These are phyloP conservation scores for Epichloe typhina DNA, from an alignment of 2,329 filamentous ascomycete genomes.

Conservation along the genomic window DNA sequence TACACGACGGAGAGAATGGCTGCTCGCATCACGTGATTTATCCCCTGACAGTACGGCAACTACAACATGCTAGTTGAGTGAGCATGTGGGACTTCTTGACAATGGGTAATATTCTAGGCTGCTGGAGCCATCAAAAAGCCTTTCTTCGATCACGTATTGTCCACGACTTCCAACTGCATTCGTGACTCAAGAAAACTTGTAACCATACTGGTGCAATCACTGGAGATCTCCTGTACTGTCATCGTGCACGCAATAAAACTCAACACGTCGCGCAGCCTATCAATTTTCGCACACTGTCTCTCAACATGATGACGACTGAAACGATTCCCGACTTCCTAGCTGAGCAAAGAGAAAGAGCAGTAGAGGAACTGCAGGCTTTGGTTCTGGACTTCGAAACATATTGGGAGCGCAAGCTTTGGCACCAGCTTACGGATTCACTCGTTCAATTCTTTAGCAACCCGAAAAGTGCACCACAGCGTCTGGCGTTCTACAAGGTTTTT, in stretches of 20 bases:
- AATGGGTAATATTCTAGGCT: background rate
- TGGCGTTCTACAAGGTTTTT: constrained; percentile 88
- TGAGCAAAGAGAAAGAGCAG: constrained; percentile 77
- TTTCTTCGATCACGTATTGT: background rate
- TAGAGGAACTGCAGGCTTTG: constrained; percentile 74
- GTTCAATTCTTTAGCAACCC: constrained; percentile 77
- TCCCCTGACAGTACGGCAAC: background rate
- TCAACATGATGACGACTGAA: constrained; percentile 60
- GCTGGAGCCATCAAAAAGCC: constrained; percentile 11
- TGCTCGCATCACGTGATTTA: background rate
- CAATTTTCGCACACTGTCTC: background rate
- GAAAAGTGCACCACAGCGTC: constrained; percentile 68
- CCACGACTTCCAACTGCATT: too few species aligned
- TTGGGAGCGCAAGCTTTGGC: constrained; percentile 98
- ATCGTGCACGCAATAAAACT: background rate
- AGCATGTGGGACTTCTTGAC: too few species aligned
- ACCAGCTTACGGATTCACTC: constrained; percentile 86
- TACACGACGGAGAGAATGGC: background rate
- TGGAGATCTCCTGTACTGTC: background rate
- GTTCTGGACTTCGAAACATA: constrained; percentile 89
- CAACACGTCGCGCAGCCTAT: background rate
- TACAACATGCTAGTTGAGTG: background rate
- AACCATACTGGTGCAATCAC: background rate
- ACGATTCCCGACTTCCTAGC: constrained; percentile 84
- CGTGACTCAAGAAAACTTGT: too few species aligned